phyloP scores from a whole-genome alignment of 352 stramenopile genomes.

The Phytophthora lateralis region DNA sequence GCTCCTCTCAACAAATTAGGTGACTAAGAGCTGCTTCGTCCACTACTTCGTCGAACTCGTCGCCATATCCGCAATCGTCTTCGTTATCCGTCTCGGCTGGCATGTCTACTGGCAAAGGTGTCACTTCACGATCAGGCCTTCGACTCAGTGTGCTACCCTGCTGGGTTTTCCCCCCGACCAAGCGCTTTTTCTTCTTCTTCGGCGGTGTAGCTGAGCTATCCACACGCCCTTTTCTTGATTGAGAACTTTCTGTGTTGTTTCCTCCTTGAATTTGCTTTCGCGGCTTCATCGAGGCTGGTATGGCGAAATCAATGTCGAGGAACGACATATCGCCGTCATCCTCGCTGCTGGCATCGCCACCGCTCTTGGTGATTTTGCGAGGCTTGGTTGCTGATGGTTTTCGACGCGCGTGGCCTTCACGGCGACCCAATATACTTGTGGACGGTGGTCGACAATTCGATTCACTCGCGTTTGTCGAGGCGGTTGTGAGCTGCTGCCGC shows the following conservation, averaged over 20 bases:
- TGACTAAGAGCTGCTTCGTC: conserved; percentile 64
- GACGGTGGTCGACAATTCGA: conserved; percentile 13
- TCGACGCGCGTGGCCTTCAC: conserved; percentile 6
- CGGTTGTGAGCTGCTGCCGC: conserved; percentile 21
- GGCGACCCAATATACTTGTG: conserved; percentile 9
- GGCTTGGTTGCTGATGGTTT: conserved; percentile 12
- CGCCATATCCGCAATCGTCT: conserved; percentile 66
- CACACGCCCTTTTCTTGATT: conserved; percentile 26
- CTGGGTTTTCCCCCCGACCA: conserved; percentile 7
- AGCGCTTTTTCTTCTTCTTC: conserved; percentile 10
- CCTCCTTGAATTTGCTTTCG: conserved; percentile 7
- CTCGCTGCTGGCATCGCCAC: conserved; percentile 19
- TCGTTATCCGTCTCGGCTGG: conserved; percentile 32
- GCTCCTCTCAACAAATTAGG: conserved; percentile 50
- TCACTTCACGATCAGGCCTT: not conserved
- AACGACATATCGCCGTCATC: conserved; percentile 52
- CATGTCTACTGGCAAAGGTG: not conserved
- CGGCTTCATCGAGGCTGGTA: conserved; percentile 42
- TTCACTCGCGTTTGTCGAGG: conserved; percentile 24
- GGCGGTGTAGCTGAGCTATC: not conserved
- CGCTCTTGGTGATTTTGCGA: conserved; percentile 16
- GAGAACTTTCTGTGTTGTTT: conserved; percentile 12
- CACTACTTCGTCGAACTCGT: conserved; percentile 85
- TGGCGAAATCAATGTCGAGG: conserved; percentile 51
- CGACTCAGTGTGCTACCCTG: not conserved